phyloP scores from a whole-genome alignment of 257 asterid species.

The Plantago major region DNA sequence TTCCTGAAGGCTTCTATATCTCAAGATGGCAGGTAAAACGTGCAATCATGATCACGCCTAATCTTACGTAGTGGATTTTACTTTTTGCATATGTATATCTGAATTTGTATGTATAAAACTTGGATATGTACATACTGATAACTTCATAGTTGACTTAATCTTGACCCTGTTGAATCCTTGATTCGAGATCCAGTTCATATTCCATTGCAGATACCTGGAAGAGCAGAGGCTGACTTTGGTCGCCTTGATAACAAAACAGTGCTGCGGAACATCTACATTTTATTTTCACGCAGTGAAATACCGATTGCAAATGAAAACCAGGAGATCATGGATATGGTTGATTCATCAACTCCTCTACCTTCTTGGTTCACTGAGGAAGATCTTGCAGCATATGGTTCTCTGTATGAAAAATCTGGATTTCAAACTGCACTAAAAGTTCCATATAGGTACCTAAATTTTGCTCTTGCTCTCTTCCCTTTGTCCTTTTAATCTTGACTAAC shows the following conservation, averaged over 20 bases:
- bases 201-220: constrained; percentile 36
- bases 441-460: constrained; percentile 38
- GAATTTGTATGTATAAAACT: not conserved
- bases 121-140: too few relatives aligned
- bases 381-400: constrained; percentile 42
- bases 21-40: constrained; percentile 60
- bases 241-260: constrained; percentile 43
- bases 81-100: not conserved
- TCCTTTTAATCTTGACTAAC: too few relatives aligned
- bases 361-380: constrained; percentile 57
- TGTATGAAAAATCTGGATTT: constrained; percentile 57
- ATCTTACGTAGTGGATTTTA: not conserved
- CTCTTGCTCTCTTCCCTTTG: too few relatives aligned
- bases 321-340: constrained; percentile 53
- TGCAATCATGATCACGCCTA: too few relatives aligned
- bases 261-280: constrained; percentile 38
- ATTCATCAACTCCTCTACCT: constrained; percentile 46
- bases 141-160: too few relatives aligned
- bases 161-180: too few relatives aligned
- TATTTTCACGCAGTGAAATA: constrained; percentile 33
- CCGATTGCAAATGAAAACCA: constrained; percentile 40
- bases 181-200: not conserved
- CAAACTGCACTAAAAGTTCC: constrained; percentile 55
- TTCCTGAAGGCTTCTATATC: constrained; percentile 58
- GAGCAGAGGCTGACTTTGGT: constrained; percentile 55